Evolutionary conservation across 371 early-diverging fungal species (phyloP), one percentile per base, ranked within the genome.

Genomic region (Mortierella sp.): DNA sequence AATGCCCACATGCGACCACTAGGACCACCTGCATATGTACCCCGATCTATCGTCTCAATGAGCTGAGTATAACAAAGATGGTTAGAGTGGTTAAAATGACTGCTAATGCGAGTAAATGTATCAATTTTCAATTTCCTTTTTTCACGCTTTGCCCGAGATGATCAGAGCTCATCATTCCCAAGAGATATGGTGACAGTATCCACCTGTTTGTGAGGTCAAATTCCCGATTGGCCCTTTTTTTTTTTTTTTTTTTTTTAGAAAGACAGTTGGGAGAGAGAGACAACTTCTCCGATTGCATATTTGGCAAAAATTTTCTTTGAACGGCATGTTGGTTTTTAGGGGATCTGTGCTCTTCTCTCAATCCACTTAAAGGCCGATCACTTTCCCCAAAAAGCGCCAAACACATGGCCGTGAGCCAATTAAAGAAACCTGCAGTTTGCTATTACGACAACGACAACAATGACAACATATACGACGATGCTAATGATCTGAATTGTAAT

Each of bases 1-100:
- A 99, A 87, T 20, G 97, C 96, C 98, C 98, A 99, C 88, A 90
- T 90, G 67, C 97, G 91, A 14, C 97, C 97, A 43, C 85, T 79
- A 1, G 93, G 43, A 8, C 97, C 97, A 47, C 97, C 97, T 16
- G 83, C 88, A 85, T 90, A 94, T 59, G 89, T 91, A 18, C 98
- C 98, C n/a, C 94, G 89, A 77, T 98, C 98, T 83, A 98, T 97
- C 10, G 94, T 89, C 52, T 89, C 87, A 28, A 95, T 83, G 35
- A 96, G 85, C 95, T 97, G 40, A 30, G 37, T 10, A 28, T 26
- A n/a, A 63, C 45, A 26, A 64, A 30, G 43, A 60, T 22, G 0
- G 26, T 16, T 24, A 30, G 35, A 35, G 35, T 58, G 22, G 30
- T 28, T 12, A 47, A 37, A 40, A 57, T 28, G 24, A 5, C 35